Conservation (phyloP, 495 filamentous ascomycete species). For the Viridothelium virens region DNA sequence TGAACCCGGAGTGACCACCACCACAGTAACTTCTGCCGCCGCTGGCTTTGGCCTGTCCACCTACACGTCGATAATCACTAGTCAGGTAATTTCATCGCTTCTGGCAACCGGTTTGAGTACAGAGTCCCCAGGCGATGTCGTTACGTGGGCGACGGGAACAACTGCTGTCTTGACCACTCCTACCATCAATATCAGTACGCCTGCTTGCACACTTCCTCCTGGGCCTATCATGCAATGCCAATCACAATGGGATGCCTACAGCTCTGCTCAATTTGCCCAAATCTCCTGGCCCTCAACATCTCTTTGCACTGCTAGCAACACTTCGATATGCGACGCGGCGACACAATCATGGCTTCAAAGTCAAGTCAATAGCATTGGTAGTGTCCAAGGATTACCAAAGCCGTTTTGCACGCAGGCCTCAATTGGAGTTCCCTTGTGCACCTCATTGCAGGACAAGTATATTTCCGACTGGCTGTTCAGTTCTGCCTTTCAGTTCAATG, state of each 20-base stretch:
- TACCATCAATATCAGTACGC: neutral
- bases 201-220: neutral
- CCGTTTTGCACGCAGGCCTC: neutral
- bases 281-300: neutral
- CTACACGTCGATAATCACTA: neutral
- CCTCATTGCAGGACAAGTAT: neutral
- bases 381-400: neutral
- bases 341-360: neutral
- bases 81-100: neutral
- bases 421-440: neutral
- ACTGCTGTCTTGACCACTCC: conserved; percentile 2
- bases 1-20: neutral
- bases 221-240: neutral
- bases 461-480: neutral
- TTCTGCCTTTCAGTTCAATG: neutral
- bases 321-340: neutral
- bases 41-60: neutral
- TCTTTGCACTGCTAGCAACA: neutral
- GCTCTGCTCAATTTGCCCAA: neutral
- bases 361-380: neutral
- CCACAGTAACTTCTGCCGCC: neutral
- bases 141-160: neutral
- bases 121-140: neutral
- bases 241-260: conserved; percentile 4
- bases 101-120: neutral